phyloP scores from a whole-genome alignment of 345 rosid genomes.

The Hevea brasiliensis region DNA sequence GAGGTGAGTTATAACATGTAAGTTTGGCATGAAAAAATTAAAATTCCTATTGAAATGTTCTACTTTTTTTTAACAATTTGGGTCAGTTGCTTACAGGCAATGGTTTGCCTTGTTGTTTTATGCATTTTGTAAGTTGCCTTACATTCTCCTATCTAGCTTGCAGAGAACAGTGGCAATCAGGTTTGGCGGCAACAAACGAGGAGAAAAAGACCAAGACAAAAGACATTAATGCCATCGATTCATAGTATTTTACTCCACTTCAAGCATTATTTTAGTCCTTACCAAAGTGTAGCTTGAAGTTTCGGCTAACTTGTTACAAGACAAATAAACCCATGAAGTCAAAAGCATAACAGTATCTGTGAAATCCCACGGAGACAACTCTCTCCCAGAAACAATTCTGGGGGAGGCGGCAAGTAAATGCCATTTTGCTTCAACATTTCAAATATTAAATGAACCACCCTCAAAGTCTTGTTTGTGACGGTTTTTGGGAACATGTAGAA shows the following conservation, averaged over 20 bases:
- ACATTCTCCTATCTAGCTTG: not conserved
- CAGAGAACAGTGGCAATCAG: not conserved
- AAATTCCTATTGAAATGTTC: not conserved
- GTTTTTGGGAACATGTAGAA: not conserved
- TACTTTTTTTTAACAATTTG: not conserved
- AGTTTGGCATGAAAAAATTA: not conserved
- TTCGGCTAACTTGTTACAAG: not conserved
- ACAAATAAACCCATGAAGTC: not conserved
- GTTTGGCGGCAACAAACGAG: not conserved
- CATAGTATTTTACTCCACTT: not conserved
- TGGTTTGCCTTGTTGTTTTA: not conserved
- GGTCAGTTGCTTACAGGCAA: too few species aligned
- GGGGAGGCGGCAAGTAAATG: too few species aligned
- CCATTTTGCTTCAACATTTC: not conserved
- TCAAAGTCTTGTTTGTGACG: constrained; percentile 8
- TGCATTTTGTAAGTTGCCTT: not conserved
- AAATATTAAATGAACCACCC: not conserved
- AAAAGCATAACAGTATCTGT: not conserved
- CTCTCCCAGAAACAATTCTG: too few species aligned
- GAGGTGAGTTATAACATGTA: not conserved
- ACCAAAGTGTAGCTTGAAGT: not conserved
- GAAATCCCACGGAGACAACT: not conserved
- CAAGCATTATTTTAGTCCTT: not conserved
- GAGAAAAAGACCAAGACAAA: not conserved
- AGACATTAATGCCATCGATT: not conserved